Base-by-base conservation (phyloP, 2,329 filamentous ascomycete species). In the Clonostachys rosea region DNA sequence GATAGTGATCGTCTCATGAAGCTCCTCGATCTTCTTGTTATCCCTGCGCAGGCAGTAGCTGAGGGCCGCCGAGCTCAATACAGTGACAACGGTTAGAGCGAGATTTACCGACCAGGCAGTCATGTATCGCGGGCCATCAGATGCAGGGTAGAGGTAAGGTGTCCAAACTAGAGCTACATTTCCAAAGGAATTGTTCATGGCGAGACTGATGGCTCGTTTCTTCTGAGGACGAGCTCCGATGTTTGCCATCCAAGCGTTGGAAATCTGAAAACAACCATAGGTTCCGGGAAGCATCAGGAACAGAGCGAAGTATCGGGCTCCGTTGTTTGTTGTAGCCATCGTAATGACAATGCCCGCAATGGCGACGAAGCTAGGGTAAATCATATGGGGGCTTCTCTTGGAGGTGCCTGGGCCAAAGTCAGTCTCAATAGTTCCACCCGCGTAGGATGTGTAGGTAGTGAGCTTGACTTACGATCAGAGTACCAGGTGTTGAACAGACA, bases 401-500 rank as follows among this genome's bases (percentile, higher is more conserved):
- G 36, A 39, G 36, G 14, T 30, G 24, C 24, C 24, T 30, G 4
- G 24, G 9, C 24, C 24, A 30, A 30, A 30, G 24, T 30, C 2
- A 30, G 24, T 30, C 9, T 30, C 5, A 30, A 30, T 1, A 4
- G 9, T 30, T 30, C 3, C 24, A 30, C 24, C 8, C 24, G 24
- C 8, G 24, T 10, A 8, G 2, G 9, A 30, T 30, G 8, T 30
- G 24, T 10, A 30, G 24, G 24, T 16, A 52, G 59, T 13, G 59
- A 54, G 45, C 54, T 50, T 46, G 50, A 50, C 1, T 53, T 59
- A 17, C 55, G 50, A 48, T 63, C 60, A 11, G 58, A 59, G 49
- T 60, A 55, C 58, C 59, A 60, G 6, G 58, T 57, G 43, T 60
- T 62, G 50, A 54, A 54, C 5, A 62, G 51, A 30, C 56, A 57